Conservation (phyloP, 768 basidiomycete genomes). For the Lentinus tigrinus region DNA sequence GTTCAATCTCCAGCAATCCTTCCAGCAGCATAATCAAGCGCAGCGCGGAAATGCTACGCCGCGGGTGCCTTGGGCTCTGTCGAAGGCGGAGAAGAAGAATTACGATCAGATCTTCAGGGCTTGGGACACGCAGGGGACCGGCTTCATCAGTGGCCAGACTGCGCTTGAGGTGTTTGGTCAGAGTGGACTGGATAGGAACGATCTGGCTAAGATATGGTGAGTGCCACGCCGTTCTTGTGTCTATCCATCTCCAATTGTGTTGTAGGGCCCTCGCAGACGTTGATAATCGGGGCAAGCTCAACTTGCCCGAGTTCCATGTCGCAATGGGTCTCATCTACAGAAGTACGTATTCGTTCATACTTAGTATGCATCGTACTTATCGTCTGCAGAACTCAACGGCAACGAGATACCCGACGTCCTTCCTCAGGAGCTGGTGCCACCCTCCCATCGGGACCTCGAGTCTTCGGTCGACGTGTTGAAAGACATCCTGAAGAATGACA, state of each 20-base stretch:
- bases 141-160: slow-evolving; percentile 82
- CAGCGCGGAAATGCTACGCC: slow-evolving; percentile 63
- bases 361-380: not conserved
- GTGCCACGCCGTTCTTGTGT: slow-evolving; percentile 26
- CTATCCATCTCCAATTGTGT: not conserved
- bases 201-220: slow-evolving; percentile 91
- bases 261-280: slow-evolving; percentile 89
- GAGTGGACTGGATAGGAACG: slow-evolving; percentile 85
- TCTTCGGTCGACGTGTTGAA: slow-evolving; percentile 88
- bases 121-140: slow-evolving; percentile 83
- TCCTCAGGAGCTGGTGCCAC: slow-evolving; percentile 87
- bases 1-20: slow-evolving; percentile 73
- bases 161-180: slow-evolving; percentile 94
- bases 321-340: slow-evolving; percentile 99
- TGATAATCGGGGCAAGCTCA: slow-evolving; percentile 93
- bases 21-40: slow-evolving; percentile 83
- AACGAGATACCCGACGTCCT: slow-evolving; percentile 85
- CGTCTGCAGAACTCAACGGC: slow-evolving; percentile 76
- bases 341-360: slow-evolving; percentile 53
- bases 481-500: slow-evolving; percentile 84
- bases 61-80: slow-evolving; percentile 82
- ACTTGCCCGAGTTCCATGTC: slow-evolving; percentile 94
- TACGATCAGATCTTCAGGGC: slow-evolving; percentile 96
- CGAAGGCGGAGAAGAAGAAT: slow-evolving; percentile 90
- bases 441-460: slow-evolving; percentile 87